Base-by-base conservation (phyloP, 306 rosid genomes). In the Prinsepia uniflora region DNA sequence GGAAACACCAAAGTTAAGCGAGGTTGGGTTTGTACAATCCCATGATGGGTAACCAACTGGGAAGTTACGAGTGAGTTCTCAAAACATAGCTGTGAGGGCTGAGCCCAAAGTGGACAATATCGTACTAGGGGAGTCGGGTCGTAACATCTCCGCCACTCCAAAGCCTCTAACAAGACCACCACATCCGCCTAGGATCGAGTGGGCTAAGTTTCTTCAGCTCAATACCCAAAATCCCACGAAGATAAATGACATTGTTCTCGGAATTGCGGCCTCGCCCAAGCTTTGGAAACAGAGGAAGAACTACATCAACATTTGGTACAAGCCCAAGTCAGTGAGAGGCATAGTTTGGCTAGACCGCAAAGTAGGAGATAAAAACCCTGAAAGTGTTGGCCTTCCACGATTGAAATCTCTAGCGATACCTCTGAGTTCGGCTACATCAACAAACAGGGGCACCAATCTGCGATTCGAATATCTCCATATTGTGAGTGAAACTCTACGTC, bases 261-360 rank as follows among this genome's bases (percentile, higher is more conserved):
- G 99, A 47, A 91, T 95, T 67, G 97, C 99, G 0, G 97, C 97
- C 6, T 91, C 99, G 17, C 73, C 96, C 2, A 95, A 88, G 76
- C 87, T 95, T 0, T 95, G 99, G 99, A 70, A 76, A 17, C 79
- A 83, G 46, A 76, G 99, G 58, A 91, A 87, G 80, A 78, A 85
- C 71, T 95, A 95, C 92, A 91, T 91, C 78, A 95, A 86, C 78
- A 83, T 95, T n/a, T 95, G 99, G 99, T 95, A 84, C 84, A 82
- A 71, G 20, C 76, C 87, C 15, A 50, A 74, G 10, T 40, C 79
- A 41, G 91, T 91, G 97, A 75, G 92, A 30, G 99, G 96, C 1
- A 65, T 92, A 20, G 97, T 95, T 6, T 95, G 99, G 99, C 73
- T 95, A 6, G 99, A 95, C 77, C 75, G 79, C 6, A 0, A 8